Conservation (phyloP, 139 green algal species). For the Asterochloris erici region DNA sequence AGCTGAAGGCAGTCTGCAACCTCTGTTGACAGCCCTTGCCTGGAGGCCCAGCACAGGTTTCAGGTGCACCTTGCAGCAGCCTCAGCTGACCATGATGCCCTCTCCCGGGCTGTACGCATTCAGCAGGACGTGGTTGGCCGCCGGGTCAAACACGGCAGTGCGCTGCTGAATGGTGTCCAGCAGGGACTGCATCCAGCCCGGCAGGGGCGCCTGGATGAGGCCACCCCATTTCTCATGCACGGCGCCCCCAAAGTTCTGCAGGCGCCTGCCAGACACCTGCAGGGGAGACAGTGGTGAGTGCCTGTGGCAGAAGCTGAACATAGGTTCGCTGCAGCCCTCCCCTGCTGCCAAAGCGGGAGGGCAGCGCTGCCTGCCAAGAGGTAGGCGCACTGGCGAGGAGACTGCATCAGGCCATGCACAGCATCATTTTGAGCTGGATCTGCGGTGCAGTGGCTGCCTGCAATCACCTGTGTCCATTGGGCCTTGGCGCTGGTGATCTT, state of each 20-base stretch:
- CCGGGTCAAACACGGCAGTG: constrained; percentile 3
- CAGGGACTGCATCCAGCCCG: constrained; percentile 46
- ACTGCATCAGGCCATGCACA: too few species aligned
- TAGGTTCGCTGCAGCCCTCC: background rate
- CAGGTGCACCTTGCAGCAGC: background rate
- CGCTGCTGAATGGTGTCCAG: constrained; percentile 25
- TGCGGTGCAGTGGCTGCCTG: background rate
- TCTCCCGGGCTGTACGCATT: constrained; percentile 60
- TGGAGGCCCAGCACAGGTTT: background rate
- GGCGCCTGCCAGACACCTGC: constrained; percentile 56
- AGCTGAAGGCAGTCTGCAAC: background rate
- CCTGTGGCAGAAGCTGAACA: background rate
- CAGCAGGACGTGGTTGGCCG: constrained; percentile 66
- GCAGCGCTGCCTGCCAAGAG: too few species aligned
- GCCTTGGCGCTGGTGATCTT: constrained; percentile 23
- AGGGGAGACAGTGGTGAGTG: background rate
- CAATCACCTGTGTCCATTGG: constrained; percentile 52
- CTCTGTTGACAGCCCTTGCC: background rate
- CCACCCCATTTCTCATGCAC: constrained; percentile 51
- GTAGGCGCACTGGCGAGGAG: too few species aligned
- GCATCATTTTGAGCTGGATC: too few species aligned
- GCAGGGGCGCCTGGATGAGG: constrained; percentile 51
- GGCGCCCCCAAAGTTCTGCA: constrained; percentile 57
- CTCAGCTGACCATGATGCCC: constrained; percentile 46
- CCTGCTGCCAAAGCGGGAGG: too few species aligned